These are phyloP conservation scores for Pleurotus salmoneostramineus DNA, from an alignment of 768 basidiomycete genomes.

Conservation along the genomic window DNA sequence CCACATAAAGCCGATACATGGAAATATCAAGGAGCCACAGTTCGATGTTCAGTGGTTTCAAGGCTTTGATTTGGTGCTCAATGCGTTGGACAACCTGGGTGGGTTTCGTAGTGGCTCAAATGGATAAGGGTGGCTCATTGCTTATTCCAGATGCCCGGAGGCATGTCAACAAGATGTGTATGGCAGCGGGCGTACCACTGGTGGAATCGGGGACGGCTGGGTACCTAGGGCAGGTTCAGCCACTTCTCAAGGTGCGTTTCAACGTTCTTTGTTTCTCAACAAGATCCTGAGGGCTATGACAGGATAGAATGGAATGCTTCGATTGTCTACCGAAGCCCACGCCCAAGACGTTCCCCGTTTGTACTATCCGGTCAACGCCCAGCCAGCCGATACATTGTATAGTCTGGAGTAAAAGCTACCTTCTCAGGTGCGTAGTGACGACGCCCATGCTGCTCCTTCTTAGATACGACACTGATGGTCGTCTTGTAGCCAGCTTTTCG, in stretches of 20 bases:
- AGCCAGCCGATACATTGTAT: constrained; percentile 98
- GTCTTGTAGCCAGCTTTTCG: constrained; percentile 77
- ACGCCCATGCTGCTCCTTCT: constrained; percentile 3
- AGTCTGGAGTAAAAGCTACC: constrained; percentile 97
- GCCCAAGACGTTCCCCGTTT: constrained; percentile 94
- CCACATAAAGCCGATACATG: constrained; percentile 83
- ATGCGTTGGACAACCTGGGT: constrained; percentile 97
- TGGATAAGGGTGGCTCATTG: neutral
- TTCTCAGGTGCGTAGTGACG: constrained; percentile 65
- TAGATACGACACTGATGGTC: neutral
- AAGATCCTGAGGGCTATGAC: neutral
- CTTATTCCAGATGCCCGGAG: constrained; percentile 71
- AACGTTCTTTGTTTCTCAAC: no score
- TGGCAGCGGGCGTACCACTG: constrained; percentile 84
- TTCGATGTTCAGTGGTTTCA: constrained; percentile 91
- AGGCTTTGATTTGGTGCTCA: constrained; percentile 88
- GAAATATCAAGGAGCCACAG: constrained; percentile 90
- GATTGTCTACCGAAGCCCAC: constrained; percentile 93
- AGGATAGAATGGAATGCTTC: constrained; percentile 93
- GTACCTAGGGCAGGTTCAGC: constrained; percentile 96
- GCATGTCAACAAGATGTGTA: constrained; percentile 98
- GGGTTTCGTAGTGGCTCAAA: constrained; percentile 18
- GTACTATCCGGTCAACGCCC: constrained; percentile 95
- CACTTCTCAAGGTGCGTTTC: constrained; percentile 70
- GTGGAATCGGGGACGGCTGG: constrained; percentile 98